Evolutionary conservation across 768 basidiomycete genomes (phyloP).

Genomic region (Punctularia strigosozonata): DNA sequence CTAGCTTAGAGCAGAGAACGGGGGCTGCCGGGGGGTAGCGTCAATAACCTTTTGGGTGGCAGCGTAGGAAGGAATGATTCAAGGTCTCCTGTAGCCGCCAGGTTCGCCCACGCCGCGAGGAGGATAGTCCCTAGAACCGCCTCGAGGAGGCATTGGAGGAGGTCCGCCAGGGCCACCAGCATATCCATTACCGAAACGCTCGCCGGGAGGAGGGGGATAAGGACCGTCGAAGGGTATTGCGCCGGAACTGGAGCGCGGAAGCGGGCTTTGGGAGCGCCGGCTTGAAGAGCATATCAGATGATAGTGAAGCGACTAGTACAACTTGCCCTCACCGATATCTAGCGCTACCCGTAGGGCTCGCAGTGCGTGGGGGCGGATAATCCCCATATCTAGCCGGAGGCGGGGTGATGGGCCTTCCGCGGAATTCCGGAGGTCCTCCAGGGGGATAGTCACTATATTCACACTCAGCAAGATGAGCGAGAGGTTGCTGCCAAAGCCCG

Average conservation of each 20-base stretch:
- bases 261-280: conserved; percentile 14
- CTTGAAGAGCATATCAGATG: conserved; percentile 2
- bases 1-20: no score
- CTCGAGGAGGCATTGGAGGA: conserved; percentile 11
- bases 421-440: conserved; percentile 9
- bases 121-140: no score
- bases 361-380: conserved; percentile 11
- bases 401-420: conserved; percentile 13
- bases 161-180: conserved; percentile 8
- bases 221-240: not conserved
- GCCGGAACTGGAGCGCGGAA: conserved; percentile 10
- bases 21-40: no score
- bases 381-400: conserved; percentile 12
- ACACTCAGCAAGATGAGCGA: conserved; percentile 1
- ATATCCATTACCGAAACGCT: conserved; percentile 8
- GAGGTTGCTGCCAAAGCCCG: conserved; percentile 14
- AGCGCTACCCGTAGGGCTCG: conserved; percentile 8
- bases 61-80: no score
- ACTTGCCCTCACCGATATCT: not conserved
- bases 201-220: conserved; percentile 3
- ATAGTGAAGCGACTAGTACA: conserved; percentile 1
- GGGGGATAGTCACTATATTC: conserved; percentile 9
- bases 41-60: no score
- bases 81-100: no score
- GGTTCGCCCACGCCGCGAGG: not conserved